These are phyloP conservation scores for Plectosphaerella cucumerina DNA, from an alignment of 2,329 filamentous ascomycete species.

Conservation along the genomic window DNA sequence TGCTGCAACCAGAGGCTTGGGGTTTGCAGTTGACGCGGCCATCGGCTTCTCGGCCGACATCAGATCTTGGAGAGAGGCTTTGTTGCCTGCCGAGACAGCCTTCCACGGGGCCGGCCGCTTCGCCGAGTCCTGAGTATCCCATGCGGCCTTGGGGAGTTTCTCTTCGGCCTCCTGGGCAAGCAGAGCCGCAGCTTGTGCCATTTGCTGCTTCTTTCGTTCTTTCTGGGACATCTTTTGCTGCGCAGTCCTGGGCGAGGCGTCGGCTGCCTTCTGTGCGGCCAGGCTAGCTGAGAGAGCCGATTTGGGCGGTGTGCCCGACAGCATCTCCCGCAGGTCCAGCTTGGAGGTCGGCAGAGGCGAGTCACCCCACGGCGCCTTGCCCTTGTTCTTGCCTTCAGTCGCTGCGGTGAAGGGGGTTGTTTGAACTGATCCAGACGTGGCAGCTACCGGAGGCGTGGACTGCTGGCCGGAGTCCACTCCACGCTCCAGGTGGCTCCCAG, in stretches of 20 bases:
- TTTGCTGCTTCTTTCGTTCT: conserved; percentile 79
- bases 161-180: conserved; percentile 30
- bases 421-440: neutral
- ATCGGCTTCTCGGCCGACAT: conserved; percentile 29
- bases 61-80: conserved; percentile 46
- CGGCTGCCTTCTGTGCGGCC: conserved; percentile 43
- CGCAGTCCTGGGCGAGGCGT: conserved; percentile 29
- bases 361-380: conserved; percentile 42
- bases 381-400: conserved; percentile 3
- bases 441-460: neutral
- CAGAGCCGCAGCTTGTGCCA: conserved; percentile 52
- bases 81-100: conserved; percentile 41
- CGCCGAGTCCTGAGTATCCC: conserved; percentile 37
- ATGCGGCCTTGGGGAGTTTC: conserved; percentile 33
- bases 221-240: conserved; percentile 77
- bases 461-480: neutral
- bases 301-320: conserved; percentile 53
- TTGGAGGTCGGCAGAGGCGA: conserved; percentile 54
- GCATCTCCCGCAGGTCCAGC: conserved; percentile 72
- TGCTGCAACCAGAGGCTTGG: conserved; percentile 39
- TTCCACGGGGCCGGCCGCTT: conserved; percentile 62
- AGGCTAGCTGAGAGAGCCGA: conserved; percentile 52
- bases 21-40: conserved; percentile 19
- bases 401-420: neutral
- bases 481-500: conserved; percentile 20